Conservation (phyloP, 2,329 filamentous ascomycete genomes). For the Colletotrichum navitas region DNA sequence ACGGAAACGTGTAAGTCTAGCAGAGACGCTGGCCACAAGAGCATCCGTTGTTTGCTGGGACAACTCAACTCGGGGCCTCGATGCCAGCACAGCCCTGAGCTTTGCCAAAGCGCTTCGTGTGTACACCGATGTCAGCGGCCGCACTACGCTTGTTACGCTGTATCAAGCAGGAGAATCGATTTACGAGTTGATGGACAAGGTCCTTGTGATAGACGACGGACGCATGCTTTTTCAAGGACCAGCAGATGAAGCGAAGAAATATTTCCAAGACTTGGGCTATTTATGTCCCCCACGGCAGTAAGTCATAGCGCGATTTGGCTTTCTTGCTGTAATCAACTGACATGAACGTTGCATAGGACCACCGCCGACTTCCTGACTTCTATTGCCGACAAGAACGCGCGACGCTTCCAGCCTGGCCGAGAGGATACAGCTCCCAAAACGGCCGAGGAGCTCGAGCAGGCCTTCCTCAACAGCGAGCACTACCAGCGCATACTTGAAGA, state of each 20-base stretch:
- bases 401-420: constrained; percentile 70
- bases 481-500: constrained; percentile 70
- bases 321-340: constrained; percentile 71
- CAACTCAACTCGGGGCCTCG: constrained; percentile 83
- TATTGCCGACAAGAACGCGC: constrained; percentile 75
- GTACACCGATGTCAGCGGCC: constrained; percentile 82
- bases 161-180: constrained; percentile 61
- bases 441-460: constrained; percentile 69
- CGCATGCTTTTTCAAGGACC: constrained; percentile 83
- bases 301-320: constrained; percentile 44
- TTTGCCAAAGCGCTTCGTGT: constrained; percentile 78
- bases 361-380: constrained; percentile 78
- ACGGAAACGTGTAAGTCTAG: constrained; percentile 83
- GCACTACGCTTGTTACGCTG: constrained; percentile 60
- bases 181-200: constrained; percentile 77
- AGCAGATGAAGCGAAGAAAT: constrained; percentile 73
- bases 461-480: constrained; percentile 68
- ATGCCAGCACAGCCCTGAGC: constrained; percentile 83
- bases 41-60: constrained; percentile 83
- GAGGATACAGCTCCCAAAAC: constrained; percentile 73
- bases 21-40: constrained; percentile 81
- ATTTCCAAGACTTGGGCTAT: constrained; percentile 83
- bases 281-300: constrained; percentile 64
- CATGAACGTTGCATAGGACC: constrained; percentile 55
- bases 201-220: constrained; percentile 80